Conservation (phyloP, 2,329 filamentous ascomycete genomes). For the Cryphonectria naterciae region DNA sequence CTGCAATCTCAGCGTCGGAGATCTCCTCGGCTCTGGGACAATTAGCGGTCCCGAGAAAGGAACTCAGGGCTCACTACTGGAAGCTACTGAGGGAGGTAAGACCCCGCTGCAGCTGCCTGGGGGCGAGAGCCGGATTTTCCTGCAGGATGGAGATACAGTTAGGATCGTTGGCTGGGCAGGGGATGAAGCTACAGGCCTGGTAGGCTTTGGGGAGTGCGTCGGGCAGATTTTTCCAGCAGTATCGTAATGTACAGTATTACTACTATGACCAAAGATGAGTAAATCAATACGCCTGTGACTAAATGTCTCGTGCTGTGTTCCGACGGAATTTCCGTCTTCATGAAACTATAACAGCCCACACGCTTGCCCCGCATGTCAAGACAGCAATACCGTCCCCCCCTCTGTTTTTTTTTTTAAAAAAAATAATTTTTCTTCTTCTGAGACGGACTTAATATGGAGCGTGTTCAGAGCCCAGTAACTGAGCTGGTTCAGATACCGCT, state of each 20-base stretch:
- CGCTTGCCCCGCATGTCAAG: no score
- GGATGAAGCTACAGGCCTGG: neutral
- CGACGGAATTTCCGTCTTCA: slow-evolving; percentile 14
- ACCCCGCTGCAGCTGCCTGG: neutral
- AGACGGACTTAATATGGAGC: neutral
- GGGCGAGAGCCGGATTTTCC: slow-evolving; percentile 3
- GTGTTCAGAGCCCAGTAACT: neutral
- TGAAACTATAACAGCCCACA: no score
- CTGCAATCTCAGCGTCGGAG: slow-evolving; percentile 17
- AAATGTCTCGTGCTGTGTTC: no score
- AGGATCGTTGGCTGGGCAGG: slow-evolving; percentile 14
- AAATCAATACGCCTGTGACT: no score
- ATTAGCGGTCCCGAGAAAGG: slow-evolving; percentile 15
- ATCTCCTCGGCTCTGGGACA: slow-evolving; percentile 17
- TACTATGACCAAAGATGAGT: no score
- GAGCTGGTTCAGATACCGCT: slow-evolving; percentile 16
- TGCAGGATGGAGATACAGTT: slow-evolving; percentile 13
- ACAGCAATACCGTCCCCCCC: neutral
- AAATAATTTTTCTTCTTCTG: no score
- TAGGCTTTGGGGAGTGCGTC: slow-evolving; percentile 15
- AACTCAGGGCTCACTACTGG: slow-evolving; percentile 16
- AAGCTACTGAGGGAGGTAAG: slow-evolving; percentile 17
- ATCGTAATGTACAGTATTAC: neutral
- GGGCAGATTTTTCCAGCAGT: slow-evolving; percentile 13
- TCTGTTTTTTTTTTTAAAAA: no score